Evolutionary conservation across 306 rosid genomes (phyloP).

Genomic region (Begonia loranthoides): DNA sequence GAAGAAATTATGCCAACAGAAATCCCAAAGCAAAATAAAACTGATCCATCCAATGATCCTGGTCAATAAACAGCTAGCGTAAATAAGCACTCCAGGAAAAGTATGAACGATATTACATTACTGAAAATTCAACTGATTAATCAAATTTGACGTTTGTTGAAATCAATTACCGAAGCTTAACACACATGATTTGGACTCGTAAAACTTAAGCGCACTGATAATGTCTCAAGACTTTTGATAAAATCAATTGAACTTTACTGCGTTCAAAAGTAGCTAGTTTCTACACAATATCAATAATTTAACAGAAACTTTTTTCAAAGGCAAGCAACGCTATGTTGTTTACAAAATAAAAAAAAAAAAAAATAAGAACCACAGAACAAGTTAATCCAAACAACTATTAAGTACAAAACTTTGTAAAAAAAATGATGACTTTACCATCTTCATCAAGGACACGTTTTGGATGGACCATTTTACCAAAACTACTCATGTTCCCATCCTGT

Average conservation of each 20-base stretch:
- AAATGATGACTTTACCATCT: not conserved
- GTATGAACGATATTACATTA: too few relatives aligned
- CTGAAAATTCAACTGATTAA: too few relatives aligned
- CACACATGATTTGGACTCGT: too few relatives aligned
- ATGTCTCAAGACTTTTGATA: not conserved
- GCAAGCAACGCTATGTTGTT: too few relatives aligned
- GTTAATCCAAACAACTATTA: not conserved
- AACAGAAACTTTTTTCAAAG: too few relatives aligned
- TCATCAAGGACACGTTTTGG: constrained; percentile 13
- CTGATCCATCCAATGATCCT: constrained; percentile 1
- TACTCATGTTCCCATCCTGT: constrained; percentile 16
- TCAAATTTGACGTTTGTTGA: too few relatives aligned
- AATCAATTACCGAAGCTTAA: too few relatives aligned
- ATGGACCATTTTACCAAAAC: constrained; percentile 12
- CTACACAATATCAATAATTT: too few relatives aligned
- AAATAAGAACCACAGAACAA: not conserved
- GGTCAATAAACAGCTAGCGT: too few relatives aligned
- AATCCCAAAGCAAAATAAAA: constrained; percentile 57
- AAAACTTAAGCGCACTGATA: not conserved
- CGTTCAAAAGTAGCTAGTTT: too few relatives aligned
- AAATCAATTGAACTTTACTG: too few relatives aligned
- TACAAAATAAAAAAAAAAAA: not conserved
- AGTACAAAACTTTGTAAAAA: not conserved
- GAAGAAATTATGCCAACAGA: constrained; percentile 52
- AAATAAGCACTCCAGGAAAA: too few relatives aligned